Conservation (phyloP, 2,329 filamentous ascomycete species). For the Colletotrichum australisinense region DNA sequence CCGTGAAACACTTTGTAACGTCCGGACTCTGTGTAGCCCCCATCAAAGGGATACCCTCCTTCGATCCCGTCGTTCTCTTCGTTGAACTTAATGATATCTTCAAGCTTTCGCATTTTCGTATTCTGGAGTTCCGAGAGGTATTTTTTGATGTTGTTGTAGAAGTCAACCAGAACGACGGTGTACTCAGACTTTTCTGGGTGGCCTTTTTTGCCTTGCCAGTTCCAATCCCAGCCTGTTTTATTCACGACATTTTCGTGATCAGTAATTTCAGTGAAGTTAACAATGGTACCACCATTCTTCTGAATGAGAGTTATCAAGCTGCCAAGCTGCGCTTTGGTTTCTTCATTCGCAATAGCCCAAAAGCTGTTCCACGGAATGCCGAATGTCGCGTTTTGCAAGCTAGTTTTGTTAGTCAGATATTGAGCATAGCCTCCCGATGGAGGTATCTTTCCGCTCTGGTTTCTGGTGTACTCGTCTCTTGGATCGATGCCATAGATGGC, state of each 20-base stretch:
- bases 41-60: slow-evolving; percentile 65
- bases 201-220: slow-evolving; percentile 59
- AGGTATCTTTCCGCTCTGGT: slow-evolving; percentile 58
- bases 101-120: slow-evolving; percentile 64
- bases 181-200: slow-evolving; percentile 77
- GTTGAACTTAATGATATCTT: slow-evolving; percentile 72
- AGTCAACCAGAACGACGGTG: slow-evolving; percentile 77
- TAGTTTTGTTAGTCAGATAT: slow-evolving; percentile 63
- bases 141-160: slow-evolving; percentile 69
- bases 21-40: neutral
- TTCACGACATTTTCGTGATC: slow-evolving; percentile 70
- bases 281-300: slow-evolving; percentile 71
- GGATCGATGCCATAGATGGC: slow-evolving; percentile 73
- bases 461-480: slow-evolving; percentile 73
- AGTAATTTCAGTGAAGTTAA: slow-evolving; percentile 77
- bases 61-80: slow-evolving; percentile 68
- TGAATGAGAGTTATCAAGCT: slow-evolving; percentile 64
- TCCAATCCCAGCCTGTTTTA: slow-evolving; percentile 78
- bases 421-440: slow-evolving; percentile 67
- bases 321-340: slow-evolving; percentile 65
- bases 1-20: slow-evolving; percentile 48
- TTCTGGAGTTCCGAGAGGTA: slow-evolving; percentile 74
- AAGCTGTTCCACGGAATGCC: slow-evolving; percentile 79
- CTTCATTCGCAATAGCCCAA: slow-evolving; percentile 69
- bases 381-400: slow-evolving; percentile 71